Conservation (phyloP, 768 basidiomycete genomes). For the Termitomyces sp. region DNA sequence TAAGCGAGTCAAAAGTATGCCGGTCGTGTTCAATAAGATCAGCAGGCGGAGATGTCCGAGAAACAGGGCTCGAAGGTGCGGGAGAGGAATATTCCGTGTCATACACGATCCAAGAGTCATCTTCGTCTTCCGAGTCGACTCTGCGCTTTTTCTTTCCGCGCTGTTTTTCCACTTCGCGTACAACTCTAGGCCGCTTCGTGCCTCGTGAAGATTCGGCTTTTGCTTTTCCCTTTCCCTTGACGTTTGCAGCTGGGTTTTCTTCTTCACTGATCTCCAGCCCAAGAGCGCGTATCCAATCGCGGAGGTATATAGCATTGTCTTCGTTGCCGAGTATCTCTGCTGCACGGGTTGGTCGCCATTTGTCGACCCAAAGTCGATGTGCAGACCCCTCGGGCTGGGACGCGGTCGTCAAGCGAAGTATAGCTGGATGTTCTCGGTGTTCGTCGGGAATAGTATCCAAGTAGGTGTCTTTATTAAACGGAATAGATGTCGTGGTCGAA, state of each 20-base stretch:
- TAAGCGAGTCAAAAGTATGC: conserved; percentile 42
- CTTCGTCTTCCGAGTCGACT: conserved; percentile 50
- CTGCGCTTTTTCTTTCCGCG: conserved; percentile 50
- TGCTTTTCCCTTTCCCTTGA: conserved; percentile 19
- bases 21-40: background rate
- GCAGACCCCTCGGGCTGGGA: conserved; percentile 13
- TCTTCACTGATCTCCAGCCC: conserved; percentile 35
- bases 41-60: background rate
- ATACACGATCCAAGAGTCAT: conserved; percentile 55
- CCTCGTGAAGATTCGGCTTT: conserved; percentile 25
- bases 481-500: background rate
- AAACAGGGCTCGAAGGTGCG: conserved; percentile 1
- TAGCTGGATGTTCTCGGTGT: conserved; percentile 44
- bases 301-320: conserved; percentile 59
- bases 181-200: conserved; percentile 49
- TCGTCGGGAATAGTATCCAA: conserved; percentile 25
- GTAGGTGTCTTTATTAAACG: conserved; percentile 8
- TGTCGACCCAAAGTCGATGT: conserved; percentile 62
- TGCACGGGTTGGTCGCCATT: conserved; percentile 71
- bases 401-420: conserved; percentile 28
- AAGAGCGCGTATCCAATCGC: conserved; percentile 75
- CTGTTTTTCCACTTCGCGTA: conserved; percentile 46
- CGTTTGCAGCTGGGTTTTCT: conserved; percentile 17
- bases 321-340: conserved; percentile 80
- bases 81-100: conserved; percentile 27